Base-by-base conservation (phyloP, 1,139 yeast species). In the Magnusiomyces ingens region DNA sequence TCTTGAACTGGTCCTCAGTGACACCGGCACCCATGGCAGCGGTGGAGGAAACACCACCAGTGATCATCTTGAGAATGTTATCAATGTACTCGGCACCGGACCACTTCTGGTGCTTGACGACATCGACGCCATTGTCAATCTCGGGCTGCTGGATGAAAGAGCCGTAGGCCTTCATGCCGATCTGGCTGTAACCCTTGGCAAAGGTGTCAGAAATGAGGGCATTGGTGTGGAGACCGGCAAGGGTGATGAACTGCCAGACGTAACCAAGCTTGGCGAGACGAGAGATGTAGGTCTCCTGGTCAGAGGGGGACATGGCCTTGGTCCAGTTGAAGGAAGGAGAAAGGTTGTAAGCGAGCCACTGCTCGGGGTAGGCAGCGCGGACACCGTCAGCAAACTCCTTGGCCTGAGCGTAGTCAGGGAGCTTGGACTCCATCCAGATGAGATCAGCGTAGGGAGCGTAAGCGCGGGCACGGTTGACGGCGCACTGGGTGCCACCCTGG, bases 21-120 rank as follows among this genome's bases (percentile, higher is more conserved):
- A 91, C 98, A 77, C 98, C 98, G 59, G 85, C 85, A 69, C 98
- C 98, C 98, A 91, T 91, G 55, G 98, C 98, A 62, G 97, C 95
- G 53, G 98, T 93, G 26, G 96, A 85, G 53, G 93, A 78, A 57
- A 91, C 87, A 75, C 99, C 99, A 66, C 98, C 98, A 57, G 94
- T 84, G 49, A 90, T 94, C 76, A 90, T 78, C 72, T 84, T 89
- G 72, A 91, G 82, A 66, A 91, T 78, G 58, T 89, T 85, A 72
- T 91, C 99, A 69, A 93, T 85, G 76, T 90, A 93, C 72, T 88
- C 96, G 44, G 99, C 99, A 69, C 99, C 99, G 50, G 97, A 89
- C 99, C 99, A 91, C 74, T 91, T 89, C 75, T 91, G 99, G 75
- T 91, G 99, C 78, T 90, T 91, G 60, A 91, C 95, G 57, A 91